phyloP scores from a whole-genome alignment of 2,329 filamentous ascomycete genomes.

The Taxawa tesnikishii region DNA sequence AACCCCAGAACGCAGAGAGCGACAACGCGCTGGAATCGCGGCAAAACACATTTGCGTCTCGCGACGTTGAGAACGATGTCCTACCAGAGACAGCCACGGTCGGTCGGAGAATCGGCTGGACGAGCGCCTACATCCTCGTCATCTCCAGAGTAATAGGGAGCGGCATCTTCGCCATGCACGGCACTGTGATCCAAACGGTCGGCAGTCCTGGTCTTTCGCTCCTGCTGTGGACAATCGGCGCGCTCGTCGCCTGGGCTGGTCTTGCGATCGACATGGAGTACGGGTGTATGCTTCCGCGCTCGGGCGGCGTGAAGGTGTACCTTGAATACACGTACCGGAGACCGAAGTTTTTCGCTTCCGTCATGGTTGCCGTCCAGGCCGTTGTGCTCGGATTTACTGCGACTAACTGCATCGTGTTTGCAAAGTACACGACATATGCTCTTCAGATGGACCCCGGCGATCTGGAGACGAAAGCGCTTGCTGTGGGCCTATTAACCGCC shows the following conservation, averaged over 20 bases:
- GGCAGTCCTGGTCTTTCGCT: slow-evolving; percentile 55
- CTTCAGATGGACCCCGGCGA: slow-evolving; percentile 50
- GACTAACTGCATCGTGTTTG: slow-evolving; percentile 21
- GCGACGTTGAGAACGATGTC: slow-evolving; percentile 42
- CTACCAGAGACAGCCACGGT: slow-evolving; percentile 46
- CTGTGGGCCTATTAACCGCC: slow-evolving; percentile 23
- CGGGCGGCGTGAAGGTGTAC: slow-evolving; percentile 57
- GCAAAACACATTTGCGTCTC: too few relatives aligned
- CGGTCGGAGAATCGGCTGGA: slow-evolving; percentile 50
- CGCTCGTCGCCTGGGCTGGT: slow-evolving; percentile 39
- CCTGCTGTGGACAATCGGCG: slow-evolving; percentile 50
- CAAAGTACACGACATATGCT: slow-evolving; percentile 8
- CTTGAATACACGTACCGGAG: slow-evolving; percentile 55
- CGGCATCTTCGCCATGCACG: slow-evolving; percentile 62
- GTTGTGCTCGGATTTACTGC: slow-evolving; percentile 48
- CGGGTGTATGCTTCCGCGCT: slow-evolving; percentile 58
- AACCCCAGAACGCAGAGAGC: background rate
- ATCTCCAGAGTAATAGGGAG: slow-evolving; percentile 58
- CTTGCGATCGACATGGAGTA: slow-evolving; percentile 54
- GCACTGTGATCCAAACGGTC: slow-evolving; percentile 51
- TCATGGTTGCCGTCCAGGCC: slow-evolving; percentile 50
- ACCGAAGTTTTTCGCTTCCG: slow-evolving; percentile 52
- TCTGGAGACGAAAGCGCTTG: slow-evolving; percentile 39
- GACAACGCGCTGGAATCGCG: background rate
- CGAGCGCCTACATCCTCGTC: slow-evolving; percentile 53